Evolutionary conservation across 768 basidiomycete genomes (phyloP).

Genomic region (Naganishia kalamii): DNA sequence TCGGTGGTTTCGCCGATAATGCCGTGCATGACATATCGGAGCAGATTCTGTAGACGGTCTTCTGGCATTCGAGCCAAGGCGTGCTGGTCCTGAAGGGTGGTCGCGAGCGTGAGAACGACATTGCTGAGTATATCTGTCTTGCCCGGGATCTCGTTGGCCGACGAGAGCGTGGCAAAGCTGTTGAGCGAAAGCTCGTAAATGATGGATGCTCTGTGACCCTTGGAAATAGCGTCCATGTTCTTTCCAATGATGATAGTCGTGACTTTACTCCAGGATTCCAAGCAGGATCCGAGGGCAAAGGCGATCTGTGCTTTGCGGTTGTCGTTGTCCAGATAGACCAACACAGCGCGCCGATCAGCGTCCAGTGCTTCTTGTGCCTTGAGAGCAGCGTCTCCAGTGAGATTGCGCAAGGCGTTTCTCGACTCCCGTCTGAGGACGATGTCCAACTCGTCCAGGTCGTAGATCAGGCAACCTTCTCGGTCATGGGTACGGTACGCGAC

Average conservation of each 20-base stretch:
- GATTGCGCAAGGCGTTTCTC: constrained; percentile 5
- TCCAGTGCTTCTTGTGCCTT: constrained; percentile 2
- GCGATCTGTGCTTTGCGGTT: constrained; percentile 12
- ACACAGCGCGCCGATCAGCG: not conserved
- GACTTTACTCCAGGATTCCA: constrained; percentile 16
- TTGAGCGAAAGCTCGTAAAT: constrained; percentile 17
- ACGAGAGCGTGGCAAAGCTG: not conserved
- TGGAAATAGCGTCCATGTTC: not conserved
- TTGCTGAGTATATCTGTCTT: constrained; percentile 16
- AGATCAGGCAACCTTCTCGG: constrained; percentile 5
- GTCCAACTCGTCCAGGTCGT: constrained; percentile 10
- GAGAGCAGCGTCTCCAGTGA: not conserved
- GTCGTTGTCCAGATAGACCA: constrained; percentile 11
- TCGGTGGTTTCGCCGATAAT: constrained; percentile 18
- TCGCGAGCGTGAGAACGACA: not conserved
- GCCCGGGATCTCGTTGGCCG: not conserved
- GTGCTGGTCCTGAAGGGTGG: not conserved
- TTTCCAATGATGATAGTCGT: constrained; percentile 17
- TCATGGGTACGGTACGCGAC: not conserved
- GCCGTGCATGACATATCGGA: not conserved
- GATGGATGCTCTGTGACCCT: not conserved
- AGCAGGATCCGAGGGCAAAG: not conserved
- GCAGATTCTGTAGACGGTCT: constrained; percentile 15
- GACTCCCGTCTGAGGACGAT: constrained; percentile 8
- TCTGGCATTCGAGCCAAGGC: not conserved